These are phyloP conservation scores for Apiospora kogelbergensis DNA, from an alignment of 2,329 filamentous ascomycete species.

Conservation along the genomic window DNA sequence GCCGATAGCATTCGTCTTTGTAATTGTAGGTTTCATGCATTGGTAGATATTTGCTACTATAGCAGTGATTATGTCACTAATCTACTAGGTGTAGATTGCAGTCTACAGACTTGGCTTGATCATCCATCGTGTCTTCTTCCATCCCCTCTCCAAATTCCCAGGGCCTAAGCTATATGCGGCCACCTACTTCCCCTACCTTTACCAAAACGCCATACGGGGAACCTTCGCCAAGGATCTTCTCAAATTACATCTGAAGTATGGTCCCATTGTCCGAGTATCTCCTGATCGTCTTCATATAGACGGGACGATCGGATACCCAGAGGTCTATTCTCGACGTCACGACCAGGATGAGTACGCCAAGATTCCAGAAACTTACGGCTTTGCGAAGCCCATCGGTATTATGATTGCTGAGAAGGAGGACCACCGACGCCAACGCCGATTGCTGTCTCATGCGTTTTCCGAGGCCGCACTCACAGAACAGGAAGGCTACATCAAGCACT, in stretches of 20 bases:
- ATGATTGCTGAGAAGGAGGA: not conserved
- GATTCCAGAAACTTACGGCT: not conserved
- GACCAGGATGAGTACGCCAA: conserved; percentile 9
- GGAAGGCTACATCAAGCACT: conserved; percentile 17
- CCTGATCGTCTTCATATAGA: conserved; percentile 3
- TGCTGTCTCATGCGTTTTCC: not conserved
- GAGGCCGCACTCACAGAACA: not conserved
- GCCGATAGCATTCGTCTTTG: not conserved
- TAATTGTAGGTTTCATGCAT: not conserved
- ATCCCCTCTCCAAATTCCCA: conserved; percentile 11
- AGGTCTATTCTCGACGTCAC: conserved; percentile 6
- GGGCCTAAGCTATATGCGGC: conserved; percentile 10
- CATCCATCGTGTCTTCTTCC: conserved; percentile 13
- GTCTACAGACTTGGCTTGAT: not conserved
- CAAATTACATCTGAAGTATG: conserved; percentile 6
- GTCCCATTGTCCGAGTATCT: conserved; percentile 9
- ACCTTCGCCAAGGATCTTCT: not conserved
- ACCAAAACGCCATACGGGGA: not conserved
- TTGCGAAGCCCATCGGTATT: not conserved
- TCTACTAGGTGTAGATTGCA: not conserved
- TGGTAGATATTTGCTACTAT: not conserved
- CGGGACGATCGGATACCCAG: not conserved
- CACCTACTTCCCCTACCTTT: conserved; percentile 6
- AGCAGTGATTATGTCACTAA: not conserved
- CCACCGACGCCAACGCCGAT: not conserved